Evolutionary conservation across 2,329 filamentous ascomycete genomes (phyloP).

Genomic region (Fusarium agapanthi): DNA sequence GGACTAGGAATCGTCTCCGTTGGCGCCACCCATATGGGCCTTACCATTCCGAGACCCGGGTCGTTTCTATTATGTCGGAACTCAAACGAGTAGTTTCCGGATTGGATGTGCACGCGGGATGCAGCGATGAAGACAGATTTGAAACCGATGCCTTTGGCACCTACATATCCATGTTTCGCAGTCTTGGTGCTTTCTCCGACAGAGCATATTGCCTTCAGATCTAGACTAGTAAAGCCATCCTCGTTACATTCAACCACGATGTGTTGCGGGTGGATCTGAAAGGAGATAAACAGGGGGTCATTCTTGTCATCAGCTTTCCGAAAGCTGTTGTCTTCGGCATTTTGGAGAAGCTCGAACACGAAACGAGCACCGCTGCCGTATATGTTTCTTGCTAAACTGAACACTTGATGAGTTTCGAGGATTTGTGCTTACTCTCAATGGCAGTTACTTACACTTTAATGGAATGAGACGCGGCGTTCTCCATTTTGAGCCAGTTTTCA

Average conservation of each 20-base stretch:
- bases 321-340: constrained; percentile 29
- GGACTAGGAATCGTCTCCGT: not conserved
- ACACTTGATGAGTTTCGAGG: rapidly evolving
- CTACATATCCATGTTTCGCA: constrained; percentile 22
- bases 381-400: constrained; percentile 26
- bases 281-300: constrained; percentile 1
- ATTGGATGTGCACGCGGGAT: constrained; percentile 24
- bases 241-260: constrained; percentile 34
- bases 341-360: constrained; percentile 35
- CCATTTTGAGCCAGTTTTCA: constrained; percentile 24
- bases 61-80: constrained; percentile 14
- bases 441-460: constrained; percentile 20
- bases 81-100: constrained; percentile 28
- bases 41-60: constrained; percentile 19
- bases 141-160: constrained; percentile 31
- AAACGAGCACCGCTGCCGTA: constrained; percentile 31
- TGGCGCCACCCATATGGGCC: constrained; percentile 16
- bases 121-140: constrained; percentile 29
- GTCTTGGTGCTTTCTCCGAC: constrained; percentile 27
- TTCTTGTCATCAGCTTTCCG: not conserved
- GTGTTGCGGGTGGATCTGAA: constrained; percentile 15
- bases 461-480: constrained; percentile 17
- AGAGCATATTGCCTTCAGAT: constrained; percentile 25
- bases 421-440: too few relatives aligned
- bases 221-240: constrained; percentile 12